Conservation (phyloP, 345 rosid genomes). For the Lumnitzera littorea region DNA sequence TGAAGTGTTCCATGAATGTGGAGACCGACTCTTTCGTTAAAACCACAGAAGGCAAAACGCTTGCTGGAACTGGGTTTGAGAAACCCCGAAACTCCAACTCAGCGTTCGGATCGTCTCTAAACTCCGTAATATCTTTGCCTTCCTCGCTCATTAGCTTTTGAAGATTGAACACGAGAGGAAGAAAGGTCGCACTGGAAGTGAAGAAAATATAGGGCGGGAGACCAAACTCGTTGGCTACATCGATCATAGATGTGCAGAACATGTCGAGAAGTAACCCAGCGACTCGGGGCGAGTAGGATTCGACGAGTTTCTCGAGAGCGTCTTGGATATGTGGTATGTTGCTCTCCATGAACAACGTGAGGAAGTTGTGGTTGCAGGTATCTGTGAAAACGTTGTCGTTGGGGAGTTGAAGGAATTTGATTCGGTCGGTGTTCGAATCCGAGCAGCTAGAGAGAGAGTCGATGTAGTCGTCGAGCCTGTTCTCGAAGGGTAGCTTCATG, state of each 20-base stretch:
- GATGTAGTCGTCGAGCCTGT: neutral
- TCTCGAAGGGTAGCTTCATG: neutral
- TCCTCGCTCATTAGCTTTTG: constrained; percentile 14
- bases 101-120: constrained; percentile 17
- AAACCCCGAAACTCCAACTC: constrained; percentile 24
- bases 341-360: neutral
- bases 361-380: neutral
- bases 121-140: constrained; percentile 8
- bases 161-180: constrained; percentile 8
- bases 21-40: neutral
- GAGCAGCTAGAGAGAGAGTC: constrained; percentile 4
- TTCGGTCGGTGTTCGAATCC: neutral
- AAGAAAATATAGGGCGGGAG: constrained; percentile 39
- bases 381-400: neutral
- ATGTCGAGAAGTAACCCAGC: constrained; percentile 46
- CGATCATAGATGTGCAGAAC: constrained; percentile 37
- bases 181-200: constrained; percentile 35
- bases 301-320: neutral
- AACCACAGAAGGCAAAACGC: constrained; percentile 17
- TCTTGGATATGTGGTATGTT: constrained; percentile 14
- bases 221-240: constrained; percentile 31
- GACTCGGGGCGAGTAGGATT: constrained; percentile 17
- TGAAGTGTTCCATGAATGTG: neutral
- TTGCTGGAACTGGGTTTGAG: constrained; percentile 23
- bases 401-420: constrained; percentile 6